Base-by-base conservation (phyloP, 2,329 filamentous ascomycete species). In the Trichoderma afroharzianum region DNA sequence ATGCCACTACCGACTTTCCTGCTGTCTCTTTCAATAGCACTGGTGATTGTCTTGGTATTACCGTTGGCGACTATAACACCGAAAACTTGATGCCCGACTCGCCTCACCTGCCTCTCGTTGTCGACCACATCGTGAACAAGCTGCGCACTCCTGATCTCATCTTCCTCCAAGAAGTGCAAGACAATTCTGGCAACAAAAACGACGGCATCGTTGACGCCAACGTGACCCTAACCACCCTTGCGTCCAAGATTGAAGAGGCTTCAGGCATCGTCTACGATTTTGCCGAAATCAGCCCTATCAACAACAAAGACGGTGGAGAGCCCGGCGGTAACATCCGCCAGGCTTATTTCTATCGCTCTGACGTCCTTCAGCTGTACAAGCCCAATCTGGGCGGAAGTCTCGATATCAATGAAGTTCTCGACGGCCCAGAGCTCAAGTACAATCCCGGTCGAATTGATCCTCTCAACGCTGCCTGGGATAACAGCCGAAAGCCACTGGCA, bases 381-480 rank as follows among this genome's bases (percentile, higher is more conserved):
- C 83, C 86, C 64, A 89, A 87, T 77, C 85, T 84, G 0, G 91
- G 91, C 59, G 82, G 82, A 53, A 80, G 85, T 55, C 83, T 82
- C 2, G 85, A 89, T 36, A 86, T 85, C 15, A 90, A 88, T 72
- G 83, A 85, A 72, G 88, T 93, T 6, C 80, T 91, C 1, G 78
- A 74, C 24, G 78, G 78, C 11, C 87, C 88, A 0, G 82, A 81
- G n/a, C 85, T 93, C 50, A 89, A 85, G 75, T 91, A 85, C 80
- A 93, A 93, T 80, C 91, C 91, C 0, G 91, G 91, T 14, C 86
- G 88, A 55, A 90, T 93, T 76, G 90, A 91, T 66, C 90, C 91
- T 0, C 74, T 78, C 26, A 90, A 90, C 77, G 74, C 77, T 5
- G 90, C 88, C 1, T 93, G 89, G 87, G 81, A 80, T 3, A 81